Conservation (phyloP, 345 rosid genomes). For the Euphorbia pulcherrima region DNA sequence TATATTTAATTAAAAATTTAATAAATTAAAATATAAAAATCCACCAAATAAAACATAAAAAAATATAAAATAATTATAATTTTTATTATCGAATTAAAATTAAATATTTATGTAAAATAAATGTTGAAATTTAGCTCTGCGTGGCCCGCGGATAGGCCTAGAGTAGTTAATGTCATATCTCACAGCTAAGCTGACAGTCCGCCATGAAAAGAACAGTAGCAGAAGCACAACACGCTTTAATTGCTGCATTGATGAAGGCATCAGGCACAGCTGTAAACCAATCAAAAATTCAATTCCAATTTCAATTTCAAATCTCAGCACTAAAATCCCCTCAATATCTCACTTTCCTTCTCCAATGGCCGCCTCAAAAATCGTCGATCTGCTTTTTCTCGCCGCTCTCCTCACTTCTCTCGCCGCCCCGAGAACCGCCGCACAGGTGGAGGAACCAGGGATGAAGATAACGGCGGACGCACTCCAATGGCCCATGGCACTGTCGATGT, state of each 20-base stretch:
- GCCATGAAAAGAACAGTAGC: constrained; percentile 3
- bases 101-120: too few relatives aligned
- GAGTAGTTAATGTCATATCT: too few relatives aligned
- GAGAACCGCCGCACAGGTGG: constrained; percentile 24
- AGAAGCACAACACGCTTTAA: constrained; percentile 31
- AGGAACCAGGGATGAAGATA: constrained; percentile 34
- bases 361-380: constrained; percentile 9
- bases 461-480: constrained; percentile 46
- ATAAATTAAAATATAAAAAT: too few relatives aligned
- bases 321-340: background rate
- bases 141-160: too few relatives aligned
- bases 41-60: too few relatives aligned
- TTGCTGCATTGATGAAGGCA: constrained; percentile 40
- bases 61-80: too few relatives aligned
- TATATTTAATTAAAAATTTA: too few relatives aligned
- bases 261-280: constrained; percentile 52
- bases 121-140: too few relatives aligned
- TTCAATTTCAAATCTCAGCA: constrained; percentile 23
- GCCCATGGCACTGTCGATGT: constrained; percentile 38
- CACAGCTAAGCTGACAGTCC: too few relatives aligned
- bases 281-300: constrained; percentile 28
- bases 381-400: background rate
- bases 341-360: constrained; percentile 19
- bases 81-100: too few relatives aligned
- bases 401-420: background rate